Evolutionary conservation across 2,329 filamentous ascomycete species (phyloP), one percentile per base, ranked within the genome.

Genomic region (Didymella lethalis): DNA sequence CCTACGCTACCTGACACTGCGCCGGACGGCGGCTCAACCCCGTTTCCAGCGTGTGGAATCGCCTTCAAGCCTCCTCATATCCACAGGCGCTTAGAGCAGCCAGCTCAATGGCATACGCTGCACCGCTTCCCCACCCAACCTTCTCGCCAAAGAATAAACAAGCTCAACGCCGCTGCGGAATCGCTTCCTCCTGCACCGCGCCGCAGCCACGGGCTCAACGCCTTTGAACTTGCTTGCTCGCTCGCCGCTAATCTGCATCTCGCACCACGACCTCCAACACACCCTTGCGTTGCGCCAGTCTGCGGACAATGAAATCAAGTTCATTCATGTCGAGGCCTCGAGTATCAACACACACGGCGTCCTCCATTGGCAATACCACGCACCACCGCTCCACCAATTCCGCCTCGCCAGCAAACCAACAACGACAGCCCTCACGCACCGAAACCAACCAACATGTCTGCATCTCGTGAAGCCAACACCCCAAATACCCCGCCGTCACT

Each of bases 111-210:
- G 56, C 47, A 54, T 26, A 12, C 16, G 25, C 31, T 23, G 46
- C 50, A 54, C 50, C 18, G 43, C 47, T 47, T 34, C 48, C 32
- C 46, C 56, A 50, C 56, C 41, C 43, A 54, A 46, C 44, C 51
- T 54, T 43, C 46, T 59, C 56, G 56, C 56, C 56, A 34, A 41
- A 40, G 45, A 54, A 23, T 28, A 59, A 41, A 46, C 14, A 50
- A 43, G 46, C 46, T 41, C 41, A 34, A 23, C n/a, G 56, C 50
- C 45, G 40, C 40, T 46, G 32, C 50, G 16, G 44, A 40, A 16
- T 38, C 31, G 36, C 14, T 51, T 57, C 36, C 40, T 56, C 14
- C 44, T 53, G 45, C 44, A 53, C 49, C 28, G 46, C 26, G 56
- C 56, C 56, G 50, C 50, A 54, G 12, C 29, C 48, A 38, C 38